Percentiles rank a stretch among this genome's conserved stretches.
phyloP scores from a whole-genome alignment of 2,329 filamentous ascomycete species.

The Coniochaeta sp. region DNA sequence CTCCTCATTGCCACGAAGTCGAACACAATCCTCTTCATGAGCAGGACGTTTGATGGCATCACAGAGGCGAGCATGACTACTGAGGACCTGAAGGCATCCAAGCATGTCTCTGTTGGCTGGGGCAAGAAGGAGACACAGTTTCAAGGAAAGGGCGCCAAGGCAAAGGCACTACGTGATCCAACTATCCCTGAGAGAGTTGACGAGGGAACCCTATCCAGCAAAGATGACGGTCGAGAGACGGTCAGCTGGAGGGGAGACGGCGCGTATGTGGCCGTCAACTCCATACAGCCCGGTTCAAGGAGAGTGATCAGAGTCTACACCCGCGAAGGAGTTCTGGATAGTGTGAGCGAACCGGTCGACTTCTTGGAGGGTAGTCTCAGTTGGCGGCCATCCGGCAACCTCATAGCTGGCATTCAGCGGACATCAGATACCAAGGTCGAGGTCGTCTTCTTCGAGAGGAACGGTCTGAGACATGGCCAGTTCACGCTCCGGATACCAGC shows the following conservation, averaged over 20 bases:
- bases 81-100: slow-evolving; percentile 80
- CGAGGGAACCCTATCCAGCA: slow-evolving; percentile 64
- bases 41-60: slow-evolving; percentile 78
- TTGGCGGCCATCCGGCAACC: slow-evolving; percentile 86
- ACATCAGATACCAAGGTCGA: slow-evolving; percentile 58
- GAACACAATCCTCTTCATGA: slow-evolving; percentile 84
- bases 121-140: slow-evolving; percentile 98
- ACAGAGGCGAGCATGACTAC: slow-evolving; percentile 63
- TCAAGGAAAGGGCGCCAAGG: slow-evolving; percentile 81
- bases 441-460: slow-evolving; percentile 92
- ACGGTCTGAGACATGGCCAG: slow-evolving; percentile 92
- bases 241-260: slow-evolving; percentile 96
- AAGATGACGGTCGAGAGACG: slow-evolving; percentile 64
- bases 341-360: slow-evolving; percentile 91
- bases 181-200: slow-evolving; percentile 92
- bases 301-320: slow-evolving; percentile 86
- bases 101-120: slow-evolving; percentile 95
- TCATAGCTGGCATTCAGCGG: slow-evolving; percentile 81
- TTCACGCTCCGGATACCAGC: slow-evolving; percentile 61
- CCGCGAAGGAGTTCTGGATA: slow-evolving; percentile 82
- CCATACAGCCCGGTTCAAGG: slow-evolving; percentile 59
- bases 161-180: slow-evolving; percentile 79
- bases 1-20: slow-evolving; percentile 75
- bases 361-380: slow-evolving; percentile 79
- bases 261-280: slow-evolving; percentile 81